A percentile compares a stretch with the other conserved stretches of the same genome.
Conservation (phyloP, 208 protist genomes). For the Acanthamoeba healyi region DNA sequence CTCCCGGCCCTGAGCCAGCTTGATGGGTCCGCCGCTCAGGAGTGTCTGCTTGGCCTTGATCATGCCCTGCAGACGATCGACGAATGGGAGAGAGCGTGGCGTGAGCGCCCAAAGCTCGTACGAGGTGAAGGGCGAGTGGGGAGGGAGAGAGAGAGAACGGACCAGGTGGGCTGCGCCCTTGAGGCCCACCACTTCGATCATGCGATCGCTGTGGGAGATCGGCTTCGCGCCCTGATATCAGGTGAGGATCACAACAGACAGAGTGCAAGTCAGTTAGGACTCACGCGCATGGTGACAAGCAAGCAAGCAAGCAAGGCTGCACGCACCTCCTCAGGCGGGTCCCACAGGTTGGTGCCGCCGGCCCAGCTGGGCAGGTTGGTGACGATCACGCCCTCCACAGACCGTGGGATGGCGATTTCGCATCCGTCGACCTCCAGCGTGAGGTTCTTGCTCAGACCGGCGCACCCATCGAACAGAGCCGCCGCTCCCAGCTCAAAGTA, state of each 20-base stretch:
- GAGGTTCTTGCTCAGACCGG: neutral
- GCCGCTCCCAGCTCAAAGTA: conserved; percentile 10
- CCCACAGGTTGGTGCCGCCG: conserved; percentile 84
- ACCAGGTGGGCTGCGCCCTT: conserved; percentile 75
- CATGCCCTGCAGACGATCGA: too few relatives aligned
- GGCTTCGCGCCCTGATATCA: neutral
- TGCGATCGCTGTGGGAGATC: conserved; percentile 72
- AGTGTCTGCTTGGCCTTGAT: conserved; percentile 18
- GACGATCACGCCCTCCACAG: conserved; percentile 84
- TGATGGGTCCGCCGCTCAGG: conserved; percentile 35
- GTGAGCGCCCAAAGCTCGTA: too few relatives aligned
- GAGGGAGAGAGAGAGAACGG: too few relatives aligned
- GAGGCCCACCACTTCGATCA: conserved; percentile 76
- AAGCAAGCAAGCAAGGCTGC: too few relatives aligned
- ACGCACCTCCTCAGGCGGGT: conserved; percentile 5
- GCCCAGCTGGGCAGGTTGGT: conserved; percentile 85
- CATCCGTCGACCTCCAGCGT: conserved; percentile 69
- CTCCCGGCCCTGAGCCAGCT: conserved; percentile 14
- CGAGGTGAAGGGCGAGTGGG: too few relatives aligned
- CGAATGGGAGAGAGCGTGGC: too few relatives aligned
- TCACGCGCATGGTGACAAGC: neutral
- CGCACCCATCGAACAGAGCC: conserved; percentile 5
- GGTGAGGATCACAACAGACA: too few relatives aligned
- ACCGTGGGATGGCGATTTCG: neutral
- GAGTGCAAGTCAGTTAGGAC: neutral